Evolutionary conservation across 1,284 basidiomycete genomes (phyloP).

Genomic region (Marasmius sp.): DNA sequence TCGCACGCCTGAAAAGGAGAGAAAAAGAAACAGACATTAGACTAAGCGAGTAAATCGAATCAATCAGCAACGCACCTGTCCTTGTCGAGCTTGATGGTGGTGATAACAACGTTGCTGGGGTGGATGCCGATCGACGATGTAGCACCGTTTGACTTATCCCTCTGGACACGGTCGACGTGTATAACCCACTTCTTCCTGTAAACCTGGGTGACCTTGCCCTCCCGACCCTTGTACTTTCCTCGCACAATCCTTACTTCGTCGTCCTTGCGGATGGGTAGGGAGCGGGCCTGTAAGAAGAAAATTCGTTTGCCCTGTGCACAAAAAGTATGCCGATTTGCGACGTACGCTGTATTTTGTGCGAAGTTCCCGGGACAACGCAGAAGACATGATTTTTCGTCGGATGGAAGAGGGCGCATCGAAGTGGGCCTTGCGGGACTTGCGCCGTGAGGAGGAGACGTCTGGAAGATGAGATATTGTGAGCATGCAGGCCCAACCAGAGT

Average conservation of each 20-base stretch:
- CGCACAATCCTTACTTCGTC: slow-evolving; percentile 97
- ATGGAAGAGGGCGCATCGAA: slow-evolving; percentile 90
- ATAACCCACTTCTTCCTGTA: slow-evolving; percentile 99
- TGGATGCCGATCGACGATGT: slow-evolving; percentile 93
- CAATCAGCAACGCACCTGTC: slow-evolving; percentile 55
- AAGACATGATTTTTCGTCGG: slow-evolving; percentile 98
- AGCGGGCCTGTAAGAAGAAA: slow-evolving; percentile 64
- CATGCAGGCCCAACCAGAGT: too few relatives aligned
- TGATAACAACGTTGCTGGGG: slow-evolving; percentile 97
- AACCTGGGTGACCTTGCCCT: slow-evolving; percentile 96
- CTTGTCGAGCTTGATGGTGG: slow-evolving; percentile 88
- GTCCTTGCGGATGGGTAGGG: slow-evolving; percentile 96
- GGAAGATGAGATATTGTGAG: slow-evolving; percentile 17
- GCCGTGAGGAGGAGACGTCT: slow-evolving; percentile 88
- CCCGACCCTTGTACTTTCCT: slow-evolving; percentile 96
- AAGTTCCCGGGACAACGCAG: slow-evolving; percentile 94
- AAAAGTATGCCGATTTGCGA: slow-evolving; percentile 20
- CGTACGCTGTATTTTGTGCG: slow-evolving; percentile 90
- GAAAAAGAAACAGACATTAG: not conserved
- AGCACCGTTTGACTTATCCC: slow-evolving; percentile 98
- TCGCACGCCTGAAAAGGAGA: slow-evolving; percentile 63
- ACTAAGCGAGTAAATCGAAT: too few relatives aligned
- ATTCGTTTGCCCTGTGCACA: not conserved
- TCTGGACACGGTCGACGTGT: slow-evolving; percentile 96
- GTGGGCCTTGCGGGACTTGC: slow-evolving; percentile 97